Evolutionary conservation across 371 early-diverging fungal species (phyloP), one percentile per base, ranked within the genome.

Genomic region (Globomyces sp.): DNA sequence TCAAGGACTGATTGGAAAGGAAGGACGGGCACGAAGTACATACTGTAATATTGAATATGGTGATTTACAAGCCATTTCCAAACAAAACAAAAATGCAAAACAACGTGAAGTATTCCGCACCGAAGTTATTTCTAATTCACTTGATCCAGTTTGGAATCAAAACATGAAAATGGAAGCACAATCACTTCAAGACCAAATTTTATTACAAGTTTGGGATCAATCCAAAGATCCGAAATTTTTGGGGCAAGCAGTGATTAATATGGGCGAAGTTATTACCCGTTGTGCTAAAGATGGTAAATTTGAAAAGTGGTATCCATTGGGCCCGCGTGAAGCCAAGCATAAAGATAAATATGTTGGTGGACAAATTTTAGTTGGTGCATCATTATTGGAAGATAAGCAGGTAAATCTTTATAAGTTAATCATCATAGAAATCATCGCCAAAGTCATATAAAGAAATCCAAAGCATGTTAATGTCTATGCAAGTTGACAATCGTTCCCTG

Each of bases 301-400:
- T 41, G 58, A 57, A 11, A 36, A 57, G 9, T 74, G 77, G 76
- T 58, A 55, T 49, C 43, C 40, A 10, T 67, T 80, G 13, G 63
- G 63, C 48, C 62, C 71, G 5, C 44, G 77, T 10, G 67, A 64
- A 37, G 59, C 45, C n/a, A 66, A 68, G 53, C 46, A 72, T n/a
- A 77, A 79, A 67, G 80, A 80, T 63, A 76, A 77, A 60, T 79
- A 79, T 59, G 75, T 80, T n/a, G 80, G 80, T n/a, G 80, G 80
- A 10, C 69, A 76, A 34, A 64, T 80, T 9, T 57, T 72, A 10
- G 37, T 80, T 4, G 80, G 79, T 57, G 64, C 71, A 39, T 53
- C 68, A n/a, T 65, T 78, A 45, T 62, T 55, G 11, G 71, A 68
- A 52, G 70, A 75, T 11, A 63, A 43, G 24, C 24, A 24, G 24